Evolutionary conservation across 768 basidiomycete genomes (phyloP), one percentile per base, ranked within the genome.

Genomic region (Trametes sanguinea): DNA sequence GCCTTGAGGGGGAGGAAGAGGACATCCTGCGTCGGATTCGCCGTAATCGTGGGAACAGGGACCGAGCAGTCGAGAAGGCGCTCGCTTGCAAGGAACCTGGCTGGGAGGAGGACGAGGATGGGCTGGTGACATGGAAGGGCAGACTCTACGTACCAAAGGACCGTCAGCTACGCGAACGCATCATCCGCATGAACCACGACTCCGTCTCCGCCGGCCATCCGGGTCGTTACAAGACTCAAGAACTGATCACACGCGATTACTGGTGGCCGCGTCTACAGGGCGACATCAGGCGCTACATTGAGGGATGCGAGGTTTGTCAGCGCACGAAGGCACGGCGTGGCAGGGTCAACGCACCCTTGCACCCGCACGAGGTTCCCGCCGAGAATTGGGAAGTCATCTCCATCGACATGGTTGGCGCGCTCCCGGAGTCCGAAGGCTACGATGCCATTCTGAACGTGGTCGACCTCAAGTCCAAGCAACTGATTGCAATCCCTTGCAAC

Each of bases 201-300:
- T 51, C 67, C 0, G n/a, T 17, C 1, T 32, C 62, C 0, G 68
- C 66, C 0, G 74, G 75, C 29, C 74, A 75, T 52, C 70, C 68
- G 1, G 73, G 73, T 17, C 54, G 51, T 13, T 66, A 60, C 22
- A 65, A 63, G 39, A 75, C 69, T 2, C 50, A 62, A 3, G 59
- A 73, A 40, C 57, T 72, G 0, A n/a, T 75, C 8, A 39, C 46
- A 0, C 45, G 69, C 0, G 48, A 68, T 29, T 75, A 68, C 42
- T 74, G 69, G 69, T 75, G 74, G 73, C 74, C 69, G 6, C 42
- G 56, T 1, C 65, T 74, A 54, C 56, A 51, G 1, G 29, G 14
- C 3, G 62, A 65, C 22, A 51, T 75, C n/a, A 46, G 57, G 4
- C n/a, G 27, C 6, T 75, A 72, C 60, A 66, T 74, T 16, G 43